Conservation (phyloP, 2,329 filamentous ascomycete genomes). For the Fusarium buharicum region DNA sequence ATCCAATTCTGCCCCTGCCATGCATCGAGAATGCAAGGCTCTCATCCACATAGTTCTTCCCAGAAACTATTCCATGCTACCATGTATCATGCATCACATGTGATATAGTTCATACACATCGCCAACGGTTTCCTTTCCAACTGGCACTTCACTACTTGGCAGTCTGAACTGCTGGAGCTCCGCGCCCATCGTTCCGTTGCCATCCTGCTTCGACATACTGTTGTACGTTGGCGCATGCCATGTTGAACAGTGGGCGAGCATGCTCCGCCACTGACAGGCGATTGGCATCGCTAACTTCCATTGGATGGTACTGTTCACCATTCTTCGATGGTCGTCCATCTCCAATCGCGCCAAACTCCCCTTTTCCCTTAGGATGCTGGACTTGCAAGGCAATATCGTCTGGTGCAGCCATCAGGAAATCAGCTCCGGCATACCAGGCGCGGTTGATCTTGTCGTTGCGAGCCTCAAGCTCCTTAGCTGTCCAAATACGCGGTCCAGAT, state of each 20-base stretch:
- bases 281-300: slow-evolving; percentile 54
- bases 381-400: slow-evolving; percentile 41
- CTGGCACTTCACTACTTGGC: slow-evolving; percentile 19
- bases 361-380: slow-evolving; percentile 47
- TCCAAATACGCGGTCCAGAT: slow-evolving; percentile 33
- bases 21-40: slow-evolving; percentile 29
- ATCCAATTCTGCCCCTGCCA: slow-evolving; percentile 40
- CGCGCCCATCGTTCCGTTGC: slow-evolving; percentile 6
- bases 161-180: slow-evolving; percentile 5
- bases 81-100: slow-evolving; percentile 10
- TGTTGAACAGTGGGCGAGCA: slow-evolving; percentile 55
- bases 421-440: slow-evolving; percentile 55
- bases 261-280: slow-evolving; percentile 53
- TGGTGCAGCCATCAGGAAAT: slow-evolving; percentile 50
- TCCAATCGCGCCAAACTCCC: slow-evolving; percentile 52
- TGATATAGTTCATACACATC: slow-evolving; percentile 25
- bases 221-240: slow-evolving; percentile 52
- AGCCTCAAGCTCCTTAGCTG: slow-evolving; percentile 38
- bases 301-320: slow-evolving; percentile 41
- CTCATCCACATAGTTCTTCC: slow-evolving; percentile 16
- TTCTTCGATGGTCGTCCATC: slow-evolving; percentile 48
- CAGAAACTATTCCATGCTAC: slow-evolving; percentile 25
- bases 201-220: slow-evolving; percentile 35
- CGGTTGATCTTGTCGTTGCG: slow-evolving; percentile 48
- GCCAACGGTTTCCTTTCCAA: slow-evolving; percentile 32